Conservation (phyloP, 1,139 yeast species). For the Saccharomyces hybrid region DNA sequence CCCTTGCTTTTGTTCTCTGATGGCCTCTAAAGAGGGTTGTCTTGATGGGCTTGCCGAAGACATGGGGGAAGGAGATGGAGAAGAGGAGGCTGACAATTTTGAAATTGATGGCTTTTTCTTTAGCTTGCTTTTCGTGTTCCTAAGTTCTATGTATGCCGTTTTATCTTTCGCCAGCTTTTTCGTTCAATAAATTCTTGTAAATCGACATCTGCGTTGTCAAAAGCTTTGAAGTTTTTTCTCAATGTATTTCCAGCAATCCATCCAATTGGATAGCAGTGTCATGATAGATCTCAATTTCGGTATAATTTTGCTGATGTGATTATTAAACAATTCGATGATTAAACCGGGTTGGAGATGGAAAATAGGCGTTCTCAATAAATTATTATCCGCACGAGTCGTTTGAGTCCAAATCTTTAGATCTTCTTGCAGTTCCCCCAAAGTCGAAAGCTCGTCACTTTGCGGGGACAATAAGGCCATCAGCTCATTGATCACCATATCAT, state of each 20-base stretch:
- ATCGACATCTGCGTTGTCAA: constrained; percentile 12
- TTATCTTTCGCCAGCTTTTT: constrained; percentile 25
- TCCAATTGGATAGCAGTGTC: constrained; percentile 15
- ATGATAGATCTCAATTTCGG: constrained; percentile 13
- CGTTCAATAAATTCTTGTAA: constrained; percentile 23
- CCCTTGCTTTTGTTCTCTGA: background rate
- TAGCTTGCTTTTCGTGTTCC: constrained; percentile 5
- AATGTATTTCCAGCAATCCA: constrained; percentile 22
- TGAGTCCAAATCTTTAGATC: background rate
- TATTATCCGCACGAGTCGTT: background rate
- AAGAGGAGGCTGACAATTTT: constrained; percentile 7
- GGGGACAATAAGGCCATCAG: background rate
- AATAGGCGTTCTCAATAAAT: background rate
- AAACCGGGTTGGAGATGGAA: constrained; percentile 16
- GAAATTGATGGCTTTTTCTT: constrained; percentile 4
- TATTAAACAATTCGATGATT: constrained; percentile 14
- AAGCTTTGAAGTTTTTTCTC: constrained; percentile 14
- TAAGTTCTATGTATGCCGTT: constrained; percentile 17
- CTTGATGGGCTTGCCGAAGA: constrained; percentile 4
- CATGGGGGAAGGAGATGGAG: constrained; percentile 5
- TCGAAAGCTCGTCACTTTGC: background rate
- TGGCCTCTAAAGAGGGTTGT: background rate
- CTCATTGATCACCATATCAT: constrained; percentile 13
- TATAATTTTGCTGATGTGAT: constrained; percentile 11
- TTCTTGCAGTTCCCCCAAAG: background rate